Evolutionary conservation across 495 filamentous ascomycete genomes (phyloP).

Genomic region (Podospora tetraspora): DNA sequence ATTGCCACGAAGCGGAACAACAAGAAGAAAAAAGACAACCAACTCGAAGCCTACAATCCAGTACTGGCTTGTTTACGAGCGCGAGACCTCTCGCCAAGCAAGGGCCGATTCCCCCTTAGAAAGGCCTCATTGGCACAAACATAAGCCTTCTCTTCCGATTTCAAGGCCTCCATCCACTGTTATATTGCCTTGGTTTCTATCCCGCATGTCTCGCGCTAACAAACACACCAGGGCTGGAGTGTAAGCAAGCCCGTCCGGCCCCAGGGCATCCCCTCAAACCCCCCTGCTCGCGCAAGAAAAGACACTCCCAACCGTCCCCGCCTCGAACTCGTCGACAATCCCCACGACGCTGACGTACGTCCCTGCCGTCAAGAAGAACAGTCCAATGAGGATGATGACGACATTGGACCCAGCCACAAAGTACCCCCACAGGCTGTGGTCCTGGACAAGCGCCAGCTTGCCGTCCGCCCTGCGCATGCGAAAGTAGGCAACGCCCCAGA

Average conservation of each 20-base stretch:
- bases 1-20: too few relatives aligned
- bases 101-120: too few relatives aligned
- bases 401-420: conserved; percentile 60
- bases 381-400: conserved; percentile 60
- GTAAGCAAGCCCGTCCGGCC: background rate
- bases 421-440: conserved; percentile 56
- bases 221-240: background rate
- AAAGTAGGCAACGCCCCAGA: conserved; percentile 86
- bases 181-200: background rate
- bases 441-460: conserved; percentile 54
- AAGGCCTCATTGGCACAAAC: too few relatives aligned
- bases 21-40: too few relatives aligned
- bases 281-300: conserved; percentile 63
- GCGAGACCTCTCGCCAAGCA: too few relatives aligned
- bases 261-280: conserved; percentile 23
- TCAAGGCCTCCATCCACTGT: too few relatives aligned
- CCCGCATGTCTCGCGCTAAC: background rate
- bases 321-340: conserved; percentile 56
- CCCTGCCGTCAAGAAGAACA: conserved; percentile 70
- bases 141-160: too few relatives aligned
- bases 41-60: too few relatives aligned
- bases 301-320: conserved; percentile 49
- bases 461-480: conserved; percentile 71
- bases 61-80: too few relatives aligned
- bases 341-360: conserved; percentile 73